phyloP scores from a whole-genome alignment of 2,329 filamentous ascomycete species.

The Domatiomyces catenatus region DNA sequence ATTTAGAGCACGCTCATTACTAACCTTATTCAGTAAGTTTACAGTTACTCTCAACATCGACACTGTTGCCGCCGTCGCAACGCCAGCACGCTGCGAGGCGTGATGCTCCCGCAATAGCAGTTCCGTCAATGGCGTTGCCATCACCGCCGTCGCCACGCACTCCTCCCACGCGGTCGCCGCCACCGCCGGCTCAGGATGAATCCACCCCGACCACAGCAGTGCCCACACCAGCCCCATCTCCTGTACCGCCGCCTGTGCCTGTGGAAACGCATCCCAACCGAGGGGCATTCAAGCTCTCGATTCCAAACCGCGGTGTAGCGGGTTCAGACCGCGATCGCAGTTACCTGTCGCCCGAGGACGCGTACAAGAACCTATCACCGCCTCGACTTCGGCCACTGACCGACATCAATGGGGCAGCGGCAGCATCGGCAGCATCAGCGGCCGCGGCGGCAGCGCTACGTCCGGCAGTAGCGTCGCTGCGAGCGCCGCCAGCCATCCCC shows the following conservation, averaged over 20 bases:
- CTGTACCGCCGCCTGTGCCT: constrained; percentile 30
- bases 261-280: constrained; percentile 33
- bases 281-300: constrained; percentile 20
- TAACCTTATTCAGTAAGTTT: too few species aligned
- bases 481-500: constrained; percentile 26
- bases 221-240: constrained; percentile 18
- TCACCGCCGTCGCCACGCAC: background rate
- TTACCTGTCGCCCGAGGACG: constrained; percentile 71
- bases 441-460: constrained; percentile 24
- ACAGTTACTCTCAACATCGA: too few species aligned
- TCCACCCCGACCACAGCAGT: constrained; percentile 12
- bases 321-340: constrained; percentile 42
- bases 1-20: background rate
- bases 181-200: constrained; percentile 1
- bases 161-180: background rate
- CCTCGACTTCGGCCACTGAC: constrained; percentile 35
- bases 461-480: constrained; percentile 26
- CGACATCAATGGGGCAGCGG: constrained; percentile 26
- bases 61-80: too few species aligned
- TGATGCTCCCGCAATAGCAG: constrained; percentile 11
- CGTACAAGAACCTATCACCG: constrained; percentile 50
- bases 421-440: constrained; percentile 26
- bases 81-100: constrained; percentile 1
- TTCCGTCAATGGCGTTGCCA: constrained; percentile 8
- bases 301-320: constrained; percentile 16